A percentile compares a stretch with the other conserved stretches of the same genome.
These are phyloP conservation scores for Vicia sativa DNA, from an alignment of 306 rosid genomes.

Conservation along the genomic window DNA sequence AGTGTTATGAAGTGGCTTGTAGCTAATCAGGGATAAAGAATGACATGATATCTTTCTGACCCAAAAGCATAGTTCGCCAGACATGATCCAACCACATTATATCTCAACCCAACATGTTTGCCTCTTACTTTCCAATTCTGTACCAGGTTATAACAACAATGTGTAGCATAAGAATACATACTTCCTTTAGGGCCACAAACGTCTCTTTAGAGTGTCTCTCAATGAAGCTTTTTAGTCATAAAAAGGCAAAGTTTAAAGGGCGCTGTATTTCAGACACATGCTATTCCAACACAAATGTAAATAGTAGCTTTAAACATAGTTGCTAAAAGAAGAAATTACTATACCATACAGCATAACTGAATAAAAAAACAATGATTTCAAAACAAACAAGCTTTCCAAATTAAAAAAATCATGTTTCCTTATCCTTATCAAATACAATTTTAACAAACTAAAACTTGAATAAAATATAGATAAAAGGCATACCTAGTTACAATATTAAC, in stretches of 20 bases:
- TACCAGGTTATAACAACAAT: background rate
- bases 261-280: background rate
- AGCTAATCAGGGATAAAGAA: background rate
- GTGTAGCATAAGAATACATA: background rate
- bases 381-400: slow-evolving; percentile 3
- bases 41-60: slow-evolving; percentile 2
- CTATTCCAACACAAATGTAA: slow-evolving; percentile 12
- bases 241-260: background rate
- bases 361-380: background rate
- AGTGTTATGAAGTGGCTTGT: background rate
- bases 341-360: slow-evolving; percentile 5
- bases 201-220: background rate
- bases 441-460: slow-evolving; percentile 28
- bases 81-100: background rate
- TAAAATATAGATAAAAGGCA: slow-evolving; percentile 38
- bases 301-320: slow-evolving; percentile 5
- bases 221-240: slow-evolving; percentile 1
- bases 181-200: slow-evolving; percentile 2
- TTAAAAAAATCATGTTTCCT: slow-evolving; percentile 2
- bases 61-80: background rate
- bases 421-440: slow-evolving; percentile 30
- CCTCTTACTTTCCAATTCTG: background rate
- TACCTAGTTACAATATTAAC: slow-evolving; percentile 97
- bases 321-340: slow-evolving; percentile 8
- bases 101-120: background rate